Base-by-base conservation (phyloP, 148 eudicot genomes). In the Silene latifolia region DNA sequence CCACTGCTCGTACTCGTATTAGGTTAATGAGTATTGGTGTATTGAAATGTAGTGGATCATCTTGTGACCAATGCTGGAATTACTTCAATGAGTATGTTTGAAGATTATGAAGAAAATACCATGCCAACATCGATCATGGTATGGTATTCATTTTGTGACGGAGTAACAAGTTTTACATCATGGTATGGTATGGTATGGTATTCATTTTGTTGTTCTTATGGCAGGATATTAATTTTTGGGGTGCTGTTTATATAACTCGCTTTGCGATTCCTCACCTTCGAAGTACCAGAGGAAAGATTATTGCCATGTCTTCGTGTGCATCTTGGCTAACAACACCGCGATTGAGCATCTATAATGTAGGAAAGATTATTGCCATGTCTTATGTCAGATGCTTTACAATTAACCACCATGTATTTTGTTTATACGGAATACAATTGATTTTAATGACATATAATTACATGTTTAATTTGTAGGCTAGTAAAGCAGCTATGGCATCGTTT, bases 181-280 rank as follows among this genome's bases (percentile, higher is more conserved):
- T 27, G 29, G 29, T 27, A 27, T n/a, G n/a, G n/a, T n/a, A n/a
- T n/a, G n/a, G n/a, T n/a, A n/a, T n/a, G n/a, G n/a, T 27, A 42
- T 74, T 29, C 12, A 0, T 63, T 13, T 53, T 10, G 3, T 51
- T n/a, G 9, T 8, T 27, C 5, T 23, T 24, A 20, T 66, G 42
- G 56, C 75, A 85, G 84, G 88, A 83, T 20, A 83, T 76, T 7
- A 86, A 86, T 69, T 83, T 86, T 57, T 86, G 86, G 86, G 88
- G 88, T 57, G 61, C 74, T 12, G 88, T 79, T 15, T 81, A 86
- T 39, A 59, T 67, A 14, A 83, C 88, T 11, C 72, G 72, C 13
- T 81, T 78, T 59, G 86, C 80, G 10, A 71, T 82, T 66, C 84
- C 88, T 20, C 65, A 86, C 77, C 77, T 86, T 68, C 82, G 83